Evolutionary conservation across 148 eudicot genomes (phyloP).

Genomic region (Rhododendron henanense): DNA sequence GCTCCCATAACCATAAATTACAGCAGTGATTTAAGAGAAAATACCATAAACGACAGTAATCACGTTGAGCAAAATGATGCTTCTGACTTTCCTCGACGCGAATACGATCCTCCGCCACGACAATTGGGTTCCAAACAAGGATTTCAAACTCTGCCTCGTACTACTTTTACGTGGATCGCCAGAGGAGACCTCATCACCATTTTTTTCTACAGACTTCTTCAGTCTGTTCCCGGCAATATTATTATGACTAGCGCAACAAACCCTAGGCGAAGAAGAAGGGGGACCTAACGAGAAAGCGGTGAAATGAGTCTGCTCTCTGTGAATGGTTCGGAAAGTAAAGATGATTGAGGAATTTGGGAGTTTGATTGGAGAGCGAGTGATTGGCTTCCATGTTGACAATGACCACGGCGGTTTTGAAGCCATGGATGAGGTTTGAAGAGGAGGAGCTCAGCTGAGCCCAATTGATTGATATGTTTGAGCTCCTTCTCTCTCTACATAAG

Average conservation of each 20-base stretch:
- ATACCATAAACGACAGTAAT: slow-evolving; percentile 55
- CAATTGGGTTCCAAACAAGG: slow-evolving; percentile 34
- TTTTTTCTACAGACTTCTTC: background rate
- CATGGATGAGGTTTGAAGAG: slow-evolving; percentile 9
- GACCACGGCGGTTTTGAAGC: slow-evolving; percentile 13
- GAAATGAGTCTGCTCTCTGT: slow-evolving; percentile 4
- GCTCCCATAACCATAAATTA: background rate
- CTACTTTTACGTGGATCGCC: background rate
- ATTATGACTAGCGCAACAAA: background rate
- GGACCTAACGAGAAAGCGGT: background rate
- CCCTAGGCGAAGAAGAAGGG: slow-evolving; percentile 4
- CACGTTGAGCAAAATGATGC: slow-evolving; percentile 62
- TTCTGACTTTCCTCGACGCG: slow-evolving; percentile 51
- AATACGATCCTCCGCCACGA: slow-evolving; percentile 48
- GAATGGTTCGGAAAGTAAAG: slow-evolving; percentile 1
- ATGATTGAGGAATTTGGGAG: background rate
- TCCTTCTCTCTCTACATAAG: background rate
- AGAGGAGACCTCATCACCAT: slow-evolving; percentile 12
- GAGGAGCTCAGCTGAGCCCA: background rate
- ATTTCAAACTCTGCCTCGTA: slow-evolving; percentile 18
- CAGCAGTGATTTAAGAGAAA: background rate
- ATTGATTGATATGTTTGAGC: no score
- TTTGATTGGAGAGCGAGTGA: background rate
- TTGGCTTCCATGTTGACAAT: background rate
- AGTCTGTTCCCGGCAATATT: background rate